Base-by-base conservation (phyloP, 257 asterid genomes). In the Rauvolfia tetraphylla region DNA sequence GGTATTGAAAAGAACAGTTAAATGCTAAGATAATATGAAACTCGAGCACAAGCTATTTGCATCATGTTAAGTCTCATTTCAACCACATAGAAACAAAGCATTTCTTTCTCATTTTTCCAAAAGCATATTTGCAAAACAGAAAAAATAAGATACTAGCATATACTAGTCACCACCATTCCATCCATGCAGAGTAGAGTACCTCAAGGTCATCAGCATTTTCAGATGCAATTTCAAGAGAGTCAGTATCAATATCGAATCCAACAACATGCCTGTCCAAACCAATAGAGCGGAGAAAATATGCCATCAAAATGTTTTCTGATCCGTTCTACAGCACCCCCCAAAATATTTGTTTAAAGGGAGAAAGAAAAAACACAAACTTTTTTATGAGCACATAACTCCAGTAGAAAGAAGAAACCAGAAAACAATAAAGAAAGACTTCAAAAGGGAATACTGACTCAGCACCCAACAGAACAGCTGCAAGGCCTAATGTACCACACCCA, bases 401-500 rank as follows among this genome's bases (percentile, higher is more conserved):
- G 12, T 1, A 27, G n/a, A 51, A n/a, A 51, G 22, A 27, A 27
- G 38, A 18, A 38, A 10, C 23, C 5, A 70, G 15, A 39, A 41
- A 66, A 7, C 29, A 63, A 17, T 63, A 7, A 18, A 49, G 59
- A 75, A 63, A 10, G 33, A 62, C 1, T 18, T 53, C 25, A 38
- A 22, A 13, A 33, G 13, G 4, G 38, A 61, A 15, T 62, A 87
- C 88, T 82, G 53, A 94, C 98, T 89, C 88, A 49, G 99, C 97
- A 72, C 91, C 97, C 86, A 95, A 83, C 77, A 95, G 96, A 72
- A 82, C 94, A 83, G 99, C 97, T 74, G 96, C 98, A 80, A 95
- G 83, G 79, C 99, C 97, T 39, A 92, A 87, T 23, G 99, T 91
- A 81, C 99, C 98, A 71, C 96, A 93, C 22, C 99, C 99, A 82